Evolutionary conservation across 805 yeast species (phyloP).

Genomic region (Starmerella bombi): DNA sequence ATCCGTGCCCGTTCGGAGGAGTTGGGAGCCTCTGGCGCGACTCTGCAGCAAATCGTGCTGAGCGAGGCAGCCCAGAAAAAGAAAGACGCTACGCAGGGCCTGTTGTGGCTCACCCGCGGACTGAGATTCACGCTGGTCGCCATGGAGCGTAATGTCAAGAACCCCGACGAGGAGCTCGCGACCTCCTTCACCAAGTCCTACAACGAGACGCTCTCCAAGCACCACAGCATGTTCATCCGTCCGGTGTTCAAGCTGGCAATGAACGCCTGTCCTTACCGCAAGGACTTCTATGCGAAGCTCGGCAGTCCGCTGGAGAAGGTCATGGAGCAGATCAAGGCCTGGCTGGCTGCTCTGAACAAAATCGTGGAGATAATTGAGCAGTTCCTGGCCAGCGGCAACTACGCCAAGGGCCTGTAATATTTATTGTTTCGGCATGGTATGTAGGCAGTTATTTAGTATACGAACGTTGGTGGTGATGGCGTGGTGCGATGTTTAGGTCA

Average conservation of each 20-base stretch:
- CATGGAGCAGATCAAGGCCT: constrained; percentile 44
- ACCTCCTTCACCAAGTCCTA: constrained; percentile 77
- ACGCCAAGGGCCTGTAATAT: constrained; percentile 68
- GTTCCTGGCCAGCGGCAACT: constrained; percentile 67
- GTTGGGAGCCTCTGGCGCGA: constrained; percentile 33
- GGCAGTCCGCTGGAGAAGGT: constrained; percentile 51
- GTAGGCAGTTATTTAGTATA: no score
- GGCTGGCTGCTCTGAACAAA: constrained; percentile 67
- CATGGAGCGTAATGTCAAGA: constrained; percentile 61
- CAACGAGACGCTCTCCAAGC: constrained; percentile 62
- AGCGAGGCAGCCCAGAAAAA: constrained; percentile 53
- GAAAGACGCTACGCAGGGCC: constrained; percentile 79
- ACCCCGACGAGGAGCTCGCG: constrained; percentile 51
- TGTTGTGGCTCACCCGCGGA: constrained; percentile 72
- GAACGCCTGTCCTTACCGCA: constrained; percentile 90
- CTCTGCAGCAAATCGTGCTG: constrained; percentile 65
- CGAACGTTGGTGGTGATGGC: no score
- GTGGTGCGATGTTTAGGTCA: no score
- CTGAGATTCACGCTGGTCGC: constrained; percentile 84
- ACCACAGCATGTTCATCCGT: constrained; percentile 67
- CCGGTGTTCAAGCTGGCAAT: constrained; percentile 86
- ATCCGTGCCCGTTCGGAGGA: constrained; percentile 48
- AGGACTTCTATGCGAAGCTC: constrained; percentile 67
- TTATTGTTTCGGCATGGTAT: no score
- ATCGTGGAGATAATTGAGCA: constrained; percentile 61